Conservation (phyloP, 2,329 filamentous ascomycete genomes). For the Verticillium dahliae region DNA sequence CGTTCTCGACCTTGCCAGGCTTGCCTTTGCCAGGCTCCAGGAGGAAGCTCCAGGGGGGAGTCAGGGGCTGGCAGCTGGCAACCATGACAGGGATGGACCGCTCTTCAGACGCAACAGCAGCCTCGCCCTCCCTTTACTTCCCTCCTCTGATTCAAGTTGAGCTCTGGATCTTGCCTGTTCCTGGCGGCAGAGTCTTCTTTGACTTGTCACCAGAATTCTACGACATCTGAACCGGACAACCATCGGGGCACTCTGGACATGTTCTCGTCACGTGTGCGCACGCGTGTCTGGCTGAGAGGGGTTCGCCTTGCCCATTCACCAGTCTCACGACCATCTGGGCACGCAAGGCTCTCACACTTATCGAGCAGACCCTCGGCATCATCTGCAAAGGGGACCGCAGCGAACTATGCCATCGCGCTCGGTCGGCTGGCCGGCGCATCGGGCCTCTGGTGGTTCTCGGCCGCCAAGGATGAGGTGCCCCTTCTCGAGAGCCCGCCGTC, state of each 20-base stretch:
- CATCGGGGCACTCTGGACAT: background rate
- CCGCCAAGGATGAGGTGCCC: background rate
- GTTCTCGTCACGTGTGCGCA: background rate
- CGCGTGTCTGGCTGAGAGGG: background rate
- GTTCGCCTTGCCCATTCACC: background rate
- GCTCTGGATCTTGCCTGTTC: no score
- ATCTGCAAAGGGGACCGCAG: background rate
- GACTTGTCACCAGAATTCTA: no score
- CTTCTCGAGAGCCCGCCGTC: background rate
- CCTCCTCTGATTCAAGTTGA: no score
- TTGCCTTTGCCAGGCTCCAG: no score
- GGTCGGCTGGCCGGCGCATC: background rate
- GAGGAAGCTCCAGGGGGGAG: no score
- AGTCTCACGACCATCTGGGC: background rate
- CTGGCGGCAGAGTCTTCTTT: no score
- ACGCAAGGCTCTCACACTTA: background rate
- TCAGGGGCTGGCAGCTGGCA: no score
- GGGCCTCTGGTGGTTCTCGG: background rate
- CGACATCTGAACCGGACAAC: no score
- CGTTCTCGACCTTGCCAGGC: no score
- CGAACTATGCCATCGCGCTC: background rate
- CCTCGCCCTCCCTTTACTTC: no score
- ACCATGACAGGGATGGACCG: no score
- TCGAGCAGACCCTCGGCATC: background rate
- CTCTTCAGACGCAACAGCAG: no score